phyloP scores from a whole-genome alignment of 2,329 filamentous ascomycete genomes.

The Daldinia sp. region DNA sequence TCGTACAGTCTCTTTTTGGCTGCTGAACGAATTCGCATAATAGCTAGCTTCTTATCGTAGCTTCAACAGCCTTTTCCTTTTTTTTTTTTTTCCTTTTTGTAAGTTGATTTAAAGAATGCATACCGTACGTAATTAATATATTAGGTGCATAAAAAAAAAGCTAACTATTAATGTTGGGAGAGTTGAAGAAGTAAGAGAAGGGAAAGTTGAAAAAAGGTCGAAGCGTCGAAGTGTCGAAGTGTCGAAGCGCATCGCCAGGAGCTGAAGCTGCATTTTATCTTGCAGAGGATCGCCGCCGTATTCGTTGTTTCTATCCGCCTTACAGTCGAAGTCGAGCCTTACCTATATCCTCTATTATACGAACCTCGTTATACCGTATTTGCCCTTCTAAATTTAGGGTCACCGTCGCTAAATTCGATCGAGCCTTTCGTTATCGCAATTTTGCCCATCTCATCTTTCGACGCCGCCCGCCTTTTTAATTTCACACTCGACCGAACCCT shows the following conservation, averaged over 20 bases:
- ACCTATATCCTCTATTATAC: not conserved
- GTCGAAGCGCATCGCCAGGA: constrained; percentile 29
- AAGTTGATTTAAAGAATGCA: constrained; percentile 3
- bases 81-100: not conserved
- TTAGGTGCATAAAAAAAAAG: not conserved
- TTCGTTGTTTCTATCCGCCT: not conserved
- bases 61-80: not conserved
- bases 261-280: constrained; percentile 11
- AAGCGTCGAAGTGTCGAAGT: not conserved
- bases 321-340: not conserved
- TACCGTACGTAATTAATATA: constrained; percentile 8
- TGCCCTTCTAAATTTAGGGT: constrained; percentile 1
- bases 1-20: not conserved
- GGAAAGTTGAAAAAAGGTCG: not conserved
- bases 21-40: not conserved
- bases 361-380: constrained; percentile 1
- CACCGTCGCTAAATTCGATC: constrained; percentile 1
- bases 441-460: constrained; percentile 1
- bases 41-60: constrained; percentile 9
- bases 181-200: constrained; percentile 14
- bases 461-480: constrained; percentile 6
- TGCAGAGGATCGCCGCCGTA: not conserved
- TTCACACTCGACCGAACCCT: not conserved
- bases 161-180: constrained; percentile 17
- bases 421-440: constrained; percentile 13